These are phyloP conservation scores for Albizia julibrissin DNA, from an alignment of 306 rosid species.

Conservation along the genomic window DNA sequence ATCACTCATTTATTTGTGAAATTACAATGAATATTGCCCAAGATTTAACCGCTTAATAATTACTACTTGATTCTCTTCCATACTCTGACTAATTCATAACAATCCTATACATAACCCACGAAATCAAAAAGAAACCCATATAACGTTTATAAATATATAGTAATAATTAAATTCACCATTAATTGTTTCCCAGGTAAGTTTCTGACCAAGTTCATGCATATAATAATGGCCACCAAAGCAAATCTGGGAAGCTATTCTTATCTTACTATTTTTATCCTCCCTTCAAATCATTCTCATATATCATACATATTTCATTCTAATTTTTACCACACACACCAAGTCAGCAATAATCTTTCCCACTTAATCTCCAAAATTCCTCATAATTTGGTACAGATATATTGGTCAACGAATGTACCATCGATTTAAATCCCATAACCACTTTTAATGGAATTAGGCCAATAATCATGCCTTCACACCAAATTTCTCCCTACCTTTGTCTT, in stretches of 20 bases:
- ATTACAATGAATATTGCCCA: background rate
- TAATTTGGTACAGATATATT: background rate
- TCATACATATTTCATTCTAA: background rate
- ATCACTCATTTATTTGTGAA: background rate
- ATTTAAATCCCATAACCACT: background rate
- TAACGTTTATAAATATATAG: background rate
- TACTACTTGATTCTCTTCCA: background rate
- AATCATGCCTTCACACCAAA: conserved; percentile 24
- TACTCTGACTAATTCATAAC: background rate
- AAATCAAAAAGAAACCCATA: background rate
- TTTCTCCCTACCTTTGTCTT: background rate
- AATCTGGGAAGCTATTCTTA: background rate
- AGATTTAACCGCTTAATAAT: background rate
- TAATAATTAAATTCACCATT: conserved; percentile 8
- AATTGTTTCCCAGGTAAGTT: background rate
- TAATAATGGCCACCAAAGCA: background rate
- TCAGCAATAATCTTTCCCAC: background rate
- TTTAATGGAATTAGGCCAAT: conserved; percentile 10
- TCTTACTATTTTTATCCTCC: background rate
- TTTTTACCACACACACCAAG: background rate
- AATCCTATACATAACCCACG: conserved; percentile 1
- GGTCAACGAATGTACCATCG: background rate
- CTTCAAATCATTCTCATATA: background rate
- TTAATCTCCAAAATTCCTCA: conserved; percentile 2
- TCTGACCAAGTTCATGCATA: background rate